These are phyloP conservation scores for Dictyostelium capitatum DNA, from an alignment of 78 protist genomes.

Conservation along the genomic window DNA sequence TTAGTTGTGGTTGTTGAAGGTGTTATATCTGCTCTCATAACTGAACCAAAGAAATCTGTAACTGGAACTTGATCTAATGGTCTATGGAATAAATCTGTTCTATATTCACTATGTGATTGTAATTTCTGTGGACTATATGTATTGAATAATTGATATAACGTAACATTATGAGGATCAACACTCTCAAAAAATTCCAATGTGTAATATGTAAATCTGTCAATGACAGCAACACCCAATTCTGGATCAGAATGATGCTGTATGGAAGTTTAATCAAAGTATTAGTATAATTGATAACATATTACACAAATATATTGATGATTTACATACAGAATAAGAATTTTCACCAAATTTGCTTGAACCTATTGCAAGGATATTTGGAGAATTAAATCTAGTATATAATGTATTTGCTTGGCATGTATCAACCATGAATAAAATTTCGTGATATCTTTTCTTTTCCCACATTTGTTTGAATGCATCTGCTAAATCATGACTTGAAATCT, in stretches of 20 bases:
- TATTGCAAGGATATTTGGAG: conserved; percentile 88
- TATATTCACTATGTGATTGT: conserved; percentile 74
- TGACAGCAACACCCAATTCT: conserved; percentile 88
- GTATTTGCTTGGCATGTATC: conserved; percentile 98
- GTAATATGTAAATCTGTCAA: conserved; percentile 94
- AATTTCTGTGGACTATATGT: conserved; percentile 57
- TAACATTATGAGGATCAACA: conserved; percentile 73
- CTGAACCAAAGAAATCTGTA: conserved; percentile 87
- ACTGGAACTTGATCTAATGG: conserved; percentile 82
- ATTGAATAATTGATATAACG: conserved; percentile 45
- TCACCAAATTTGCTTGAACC: conserved; percentile 84
- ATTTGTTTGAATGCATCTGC: conserved; percentile 95
- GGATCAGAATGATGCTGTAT: conserved; percentile 89
- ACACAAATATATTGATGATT: too few species aligned
- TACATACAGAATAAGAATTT: conserved; percentile 88
- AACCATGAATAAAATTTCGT: conserved; percentile 88
- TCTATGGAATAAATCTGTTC: conserved; percentile 74
- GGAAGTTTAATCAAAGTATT: not conserved
- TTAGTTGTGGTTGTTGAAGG: conserved; percentile 1
- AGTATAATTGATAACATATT: not conserved
- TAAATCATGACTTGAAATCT: conserved; percentile 90
- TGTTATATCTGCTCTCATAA: conserved; percentile 78
- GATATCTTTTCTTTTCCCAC: conserved; percentile 88
- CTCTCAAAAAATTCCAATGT: conserved; percentile 85
- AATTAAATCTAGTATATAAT: conserved; percentile 47